Evolutionary conservation across 2,329 filamentous ascomycete species (phyloP), one percentile per base, ranked within the genome.

Genomic region (Scedosporium aurantiacum): DNA sequence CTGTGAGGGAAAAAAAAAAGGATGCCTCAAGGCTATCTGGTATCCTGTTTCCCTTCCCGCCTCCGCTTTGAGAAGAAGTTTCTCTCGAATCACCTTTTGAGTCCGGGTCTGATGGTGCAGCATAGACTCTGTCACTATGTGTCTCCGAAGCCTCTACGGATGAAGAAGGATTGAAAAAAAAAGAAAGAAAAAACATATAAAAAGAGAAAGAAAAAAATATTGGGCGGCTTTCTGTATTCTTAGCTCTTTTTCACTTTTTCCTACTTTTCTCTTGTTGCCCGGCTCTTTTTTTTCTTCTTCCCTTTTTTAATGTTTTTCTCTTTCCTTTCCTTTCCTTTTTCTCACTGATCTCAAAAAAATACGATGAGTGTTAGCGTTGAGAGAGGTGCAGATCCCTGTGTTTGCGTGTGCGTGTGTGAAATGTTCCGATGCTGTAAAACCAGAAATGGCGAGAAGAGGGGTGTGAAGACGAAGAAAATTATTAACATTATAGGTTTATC

Each of bases 141-240:
- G 25, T 12, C 23, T 25, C n/a, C 4, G n/a, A 23, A 27, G 57
- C 25, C n/a, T 14, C 6, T 2, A 12, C 5, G 28, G 28, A 57
- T 5, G 1, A 32, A 57, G 12, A 55, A 55, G 50, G 50, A 28
- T 21, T 21, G 14, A 28, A 23, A 55, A 54, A 60, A 43, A 40
- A 54, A 14, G 12, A 18, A 40, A 21, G 5, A 57, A 23, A 57
- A 57, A 57, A 23, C 45, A 18, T 8, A 50, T 45, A 23, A 45
- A 41, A n/a, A 59, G 40, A 58, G 23, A 54, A 28, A 60, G 14
- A 27, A 18, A 57, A 61, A 61, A 61, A 56, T 18, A 52, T 60
- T 61, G 59, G 59, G 59, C 59, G 59, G 59, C 59, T 61, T 57
- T 61, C 59, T 61, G 59, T 61, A 61, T 45, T 61, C 47, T 61